Base-by-base conservation (phyloP, 495 filamentous ascomycete species). In the Penicillium bialowiezense region DNA sequence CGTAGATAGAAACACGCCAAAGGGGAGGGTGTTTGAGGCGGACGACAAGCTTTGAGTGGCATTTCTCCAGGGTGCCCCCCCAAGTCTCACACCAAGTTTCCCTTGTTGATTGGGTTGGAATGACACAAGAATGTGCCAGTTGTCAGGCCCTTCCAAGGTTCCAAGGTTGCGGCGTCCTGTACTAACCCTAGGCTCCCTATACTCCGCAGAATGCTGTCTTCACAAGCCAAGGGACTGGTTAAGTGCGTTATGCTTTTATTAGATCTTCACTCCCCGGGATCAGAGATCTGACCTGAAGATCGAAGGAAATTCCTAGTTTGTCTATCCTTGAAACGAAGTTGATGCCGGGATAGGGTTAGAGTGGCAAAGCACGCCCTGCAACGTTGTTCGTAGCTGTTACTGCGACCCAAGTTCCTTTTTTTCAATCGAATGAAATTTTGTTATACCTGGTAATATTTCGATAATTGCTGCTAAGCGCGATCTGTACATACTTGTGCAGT, bases 101-200 rank as follows among this genome's bases (percentile, higher is more conserved):
- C 26, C 32, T n/a, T 55, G 50, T 50, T 34, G 28, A 49, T 56
- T 53, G 34, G 19, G 37, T 12, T 45, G 60, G 60, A 61, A 61
- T 64, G 60, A 20, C 10, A n/a, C 21, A 52, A 49, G 50, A 59
- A 64, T 64, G 54, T 54, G 52, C 60, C 52, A 56, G 46, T 56
- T 55, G 36, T 8, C 3, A 8, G 8, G 23, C 23, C 3, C 52
- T n/a, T n/a, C n/a, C n/a, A 29, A 45, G 48, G 36, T 52, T 33
- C 42, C 31, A n/a, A n/a, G n/a, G n/a, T n/a, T 37, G 26, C 39
- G 48, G 34, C 33, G 36, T 32, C 41, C 34, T 24, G 12, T 12
- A 2, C 12, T 26, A 46, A 41, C 57, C 54, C 57, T 58, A 23
- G 57, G 41, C 35, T 50, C 51, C 50, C 46, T 54, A 52, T 44